Percentiles rank a stretch among this genome's conserved stretches.
These are phyloP conservation scores for Thelephora terrestris DNA, from an alignment of 1,284 basidiomycete genomes.

Conservation along the genomic window DNA sequence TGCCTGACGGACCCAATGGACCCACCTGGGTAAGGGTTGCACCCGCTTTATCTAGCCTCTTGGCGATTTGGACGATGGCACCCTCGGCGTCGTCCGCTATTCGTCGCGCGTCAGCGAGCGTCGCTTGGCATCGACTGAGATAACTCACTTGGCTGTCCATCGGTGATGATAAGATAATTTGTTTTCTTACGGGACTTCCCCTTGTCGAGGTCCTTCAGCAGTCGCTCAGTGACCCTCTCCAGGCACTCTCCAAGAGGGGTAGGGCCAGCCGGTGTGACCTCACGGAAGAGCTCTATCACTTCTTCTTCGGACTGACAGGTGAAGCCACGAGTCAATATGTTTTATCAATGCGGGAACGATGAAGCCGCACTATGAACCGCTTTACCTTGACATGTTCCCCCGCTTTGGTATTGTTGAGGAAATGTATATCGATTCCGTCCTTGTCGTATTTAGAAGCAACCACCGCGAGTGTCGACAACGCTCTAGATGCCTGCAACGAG, in stretches of 20 bases:
- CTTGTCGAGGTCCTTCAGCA: constrained; percentile 29
- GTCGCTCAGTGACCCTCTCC: constrained; percentile 27
- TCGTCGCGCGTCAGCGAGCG: constrained; percentile 2
- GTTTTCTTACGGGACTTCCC: constrained; percentile 29
- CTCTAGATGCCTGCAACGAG: constrained; percentile 24
- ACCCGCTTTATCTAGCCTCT: constrained; percentile 35
- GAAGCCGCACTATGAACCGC: too few relatives aligned
- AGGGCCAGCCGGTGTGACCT: constrained; percentile 31
- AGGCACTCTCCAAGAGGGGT: constrained; percentile 37
- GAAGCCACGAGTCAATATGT: background rate
- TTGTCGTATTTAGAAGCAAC: constrained; percentile 28
- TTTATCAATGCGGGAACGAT: too few relatives aligned
- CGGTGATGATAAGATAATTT: constrained; percentile 35
- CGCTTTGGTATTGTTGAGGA: constrained; percentile 27
- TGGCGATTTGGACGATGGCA: constrained; percentile 38
- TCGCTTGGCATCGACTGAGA: background rate
- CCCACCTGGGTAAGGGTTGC: constrained; percentile 44
- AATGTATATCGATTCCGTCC: constrained; percentile 35
- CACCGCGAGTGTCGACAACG: constrained; percentile 32
- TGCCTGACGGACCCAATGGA: background rate
- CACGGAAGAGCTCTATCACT: constrained; percentile 32
- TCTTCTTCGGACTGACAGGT: constrained; percentile 5
- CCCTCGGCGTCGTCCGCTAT: constrained; percentile 41
- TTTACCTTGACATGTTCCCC: too few relatives aligned
- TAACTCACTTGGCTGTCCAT: constrained; percentile 39